phyloP scores from a whole-genome alignment of 805 yeast genomes.

The Schizosaccharomyces cryophilus region DNA sequence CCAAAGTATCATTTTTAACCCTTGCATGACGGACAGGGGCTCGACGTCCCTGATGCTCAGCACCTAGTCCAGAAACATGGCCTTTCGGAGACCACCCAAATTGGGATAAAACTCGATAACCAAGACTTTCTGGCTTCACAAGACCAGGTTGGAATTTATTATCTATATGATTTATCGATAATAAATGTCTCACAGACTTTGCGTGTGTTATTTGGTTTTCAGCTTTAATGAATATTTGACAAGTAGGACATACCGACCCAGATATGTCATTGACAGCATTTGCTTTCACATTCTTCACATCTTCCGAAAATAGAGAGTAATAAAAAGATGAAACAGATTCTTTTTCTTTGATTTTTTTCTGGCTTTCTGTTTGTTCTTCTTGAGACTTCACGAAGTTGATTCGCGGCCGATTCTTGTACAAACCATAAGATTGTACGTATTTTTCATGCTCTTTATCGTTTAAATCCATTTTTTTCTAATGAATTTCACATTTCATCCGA shows the following conservation, averaged over 20 bases:
- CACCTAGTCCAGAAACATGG: neutral
- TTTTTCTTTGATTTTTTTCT: neutral
- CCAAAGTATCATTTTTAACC: neutral
- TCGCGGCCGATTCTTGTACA: neutral
- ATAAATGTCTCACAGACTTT: neutral
- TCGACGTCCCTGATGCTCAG: neutral
- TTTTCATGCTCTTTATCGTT: neutral
- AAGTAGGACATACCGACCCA: neutral
- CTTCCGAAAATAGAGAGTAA: neutral
- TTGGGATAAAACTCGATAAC: neutral
- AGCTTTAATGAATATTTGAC: neutral
- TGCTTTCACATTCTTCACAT: neutral
- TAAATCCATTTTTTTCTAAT: neutral
- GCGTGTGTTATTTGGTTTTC: neutral
- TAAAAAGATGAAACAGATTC: neutral
- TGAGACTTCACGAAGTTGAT: neutral
- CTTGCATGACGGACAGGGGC: neutral
- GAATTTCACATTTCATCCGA: neutral
- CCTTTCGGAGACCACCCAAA: neutral
- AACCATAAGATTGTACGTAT: neutral
- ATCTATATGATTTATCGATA: neutral
- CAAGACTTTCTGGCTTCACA: neutral
- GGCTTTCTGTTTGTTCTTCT: neutral
- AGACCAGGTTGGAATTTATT: neutral
- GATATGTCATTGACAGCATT: neutral